Base-by-base conservation (phyloP, 31 red algal genomes). In the Endocladia muricata region DNA sequence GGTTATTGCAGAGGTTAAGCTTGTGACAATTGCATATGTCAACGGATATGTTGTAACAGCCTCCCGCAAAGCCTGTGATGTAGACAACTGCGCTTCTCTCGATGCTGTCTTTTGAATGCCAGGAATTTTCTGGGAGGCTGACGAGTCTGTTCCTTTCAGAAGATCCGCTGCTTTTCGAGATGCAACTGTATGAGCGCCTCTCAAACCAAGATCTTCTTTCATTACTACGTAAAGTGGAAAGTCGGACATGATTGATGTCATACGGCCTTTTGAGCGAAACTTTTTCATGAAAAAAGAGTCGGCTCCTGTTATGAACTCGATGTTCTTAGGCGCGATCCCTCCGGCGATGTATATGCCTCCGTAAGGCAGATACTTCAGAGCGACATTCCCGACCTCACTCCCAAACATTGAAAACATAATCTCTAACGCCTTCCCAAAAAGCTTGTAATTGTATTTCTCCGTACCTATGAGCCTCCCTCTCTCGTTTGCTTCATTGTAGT, bases 301-400 rank as follows among this genome's bases (percentile, higher is more conserved):
- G 3, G 37, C 34, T 17, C 73, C 75, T 47, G 40, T 70, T 23
- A 98, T 81, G 41, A 79, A 80, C 56, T 98, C 90, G 42, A 98
- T 76, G 60, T 94, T 93, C 72, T 97, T 97, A 22, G 96, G 96
- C 19, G 96, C 96, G 47, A 98, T 94, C 30, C 96, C 92, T 41
- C 96, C 96, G 15, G 88, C 87, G 41, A 98, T 83, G 67, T 94
- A 98, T 40, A 98, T 54, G 34, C 96, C 96, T 3, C 87, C 91
- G 65, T 66, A 88, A 15, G 96, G 83, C 30, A 98, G 48, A 69
- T 92, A 98, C 57, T 92, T 94, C 48, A 98, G 65, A 6, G 77
- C 96, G 29, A 82, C 82, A 68, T 94, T 94, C 0, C 96, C 96
- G 32, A 83, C 86, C 55, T 94, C 96, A 6, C 82, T 70, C 25